A percentile compares a stretch with the other conserved stretches of the same genome.
These are phyloP conservation scores for Ziziphus jujuba DNA, from an alignment of 306 rosid species.

Conservation along the genomic window DNA sequence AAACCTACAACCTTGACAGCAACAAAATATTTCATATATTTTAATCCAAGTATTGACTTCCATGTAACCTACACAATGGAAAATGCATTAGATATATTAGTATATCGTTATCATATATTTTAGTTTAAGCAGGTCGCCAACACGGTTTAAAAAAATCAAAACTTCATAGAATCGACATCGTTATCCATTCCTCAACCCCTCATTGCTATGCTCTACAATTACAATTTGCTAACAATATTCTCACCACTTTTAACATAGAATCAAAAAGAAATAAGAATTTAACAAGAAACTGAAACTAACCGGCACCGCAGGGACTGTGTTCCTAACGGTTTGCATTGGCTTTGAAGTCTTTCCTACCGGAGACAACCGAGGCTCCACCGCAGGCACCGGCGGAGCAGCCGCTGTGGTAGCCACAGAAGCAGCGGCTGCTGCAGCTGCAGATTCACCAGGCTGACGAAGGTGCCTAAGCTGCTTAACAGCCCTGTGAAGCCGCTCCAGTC, in stretches of 20 bases:
- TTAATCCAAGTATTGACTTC: neutral
- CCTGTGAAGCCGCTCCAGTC: constrained; percentile 73
- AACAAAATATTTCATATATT: neutral
- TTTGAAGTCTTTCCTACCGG: constrained; percentile 61
- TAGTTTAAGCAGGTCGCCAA: neutral
- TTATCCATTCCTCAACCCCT: too few species aligned
- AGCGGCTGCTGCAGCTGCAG: constrained; percentile 48
- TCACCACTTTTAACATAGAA: neutral
- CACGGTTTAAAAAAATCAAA: neutral
- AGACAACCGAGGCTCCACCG: constrained; percentile 62
- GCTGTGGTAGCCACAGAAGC: constrained; percentile 15
- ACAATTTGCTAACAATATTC: neutral
- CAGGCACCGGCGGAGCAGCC: constrained; percentile 35
- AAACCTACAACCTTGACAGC: neutral
- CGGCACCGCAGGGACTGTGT: constrained; percentile 51
- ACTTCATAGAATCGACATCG: neutral
- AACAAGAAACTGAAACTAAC: constrained; percentile 37
- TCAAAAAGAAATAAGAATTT: neutral
- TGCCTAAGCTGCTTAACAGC: constrained; percentile 86
- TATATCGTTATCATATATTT: neutral
- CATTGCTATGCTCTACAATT: too few species aligned
- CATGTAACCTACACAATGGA: neutral
- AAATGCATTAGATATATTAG: neutral
- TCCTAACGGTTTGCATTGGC: constrained; percentile 38
- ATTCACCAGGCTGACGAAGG: constrained; percentile 79